Evolutionary conservation across 495 filamentous ascomycete species (phyloP).

Genomic region (Staphylotrichum longicolle): DNA sequence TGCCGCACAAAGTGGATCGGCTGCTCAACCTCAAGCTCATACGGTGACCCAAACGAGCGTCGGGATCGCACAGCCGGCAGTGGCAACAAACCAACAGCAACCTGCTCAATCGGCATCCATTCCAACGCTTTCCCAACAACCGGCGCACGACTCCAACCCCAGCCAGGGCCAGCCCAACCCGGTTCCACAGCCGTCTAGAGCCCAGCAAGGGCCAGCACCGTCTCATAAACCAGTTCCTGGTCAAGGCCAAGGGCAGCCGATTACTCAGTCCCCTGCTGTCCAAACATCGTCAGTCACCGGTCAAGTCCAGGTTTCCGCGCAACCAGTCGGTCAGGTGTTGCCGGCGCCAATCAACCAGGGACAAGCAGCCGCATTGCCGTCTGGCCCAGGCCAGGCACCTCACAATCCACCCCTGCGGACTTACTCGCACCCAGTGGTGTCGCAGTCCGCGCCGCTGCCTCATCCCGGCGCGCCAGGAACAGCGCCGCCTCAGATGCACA

Average conservation of each 20-base stretch:
- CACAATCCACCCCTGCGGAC: slow-evolving; percentile 6
- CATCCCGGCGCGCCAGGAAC: slow-evolving; percentile 17
- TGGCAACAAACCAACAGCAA: background rate
- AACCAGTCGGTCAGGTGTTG: background rate
- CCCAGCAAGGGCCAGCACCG: background rate
- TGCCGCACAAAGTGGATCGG: background rate
- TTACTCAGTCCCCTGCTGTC: background rate
- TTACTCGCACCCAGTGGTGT: background rate
- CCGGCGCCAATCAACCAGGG: background rate
- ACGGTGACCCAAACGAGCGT: background rate
- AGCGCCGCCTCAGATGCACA: slow-evolving; percentile 9
- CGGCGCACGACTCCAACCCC: background rate
- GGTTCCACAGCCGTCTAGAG: background rate
- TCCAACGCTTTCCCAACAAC: background rate
- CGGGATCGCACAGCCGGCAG: background rate
- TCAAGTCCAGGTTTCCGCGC: background rate
- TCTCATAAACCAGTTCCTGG: background rate
- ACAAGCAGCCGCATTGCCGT: background rate
- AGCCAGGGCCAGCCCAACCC: background rate
- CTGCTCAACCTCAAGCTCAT: background rate
- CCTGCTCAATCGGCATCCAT: background rate
- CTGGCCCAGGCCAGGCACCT: background rate
- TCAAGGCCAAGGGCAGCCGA: background rate
- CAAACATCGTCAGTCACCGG: background rate
- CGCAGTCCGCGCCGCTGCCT: background rate